A percentile compares a stretch with the other conserved stretches of the same genome.
Conservation (phyloP, 306 rosid genomes). For the Mimosa bimucronata region DNA sequence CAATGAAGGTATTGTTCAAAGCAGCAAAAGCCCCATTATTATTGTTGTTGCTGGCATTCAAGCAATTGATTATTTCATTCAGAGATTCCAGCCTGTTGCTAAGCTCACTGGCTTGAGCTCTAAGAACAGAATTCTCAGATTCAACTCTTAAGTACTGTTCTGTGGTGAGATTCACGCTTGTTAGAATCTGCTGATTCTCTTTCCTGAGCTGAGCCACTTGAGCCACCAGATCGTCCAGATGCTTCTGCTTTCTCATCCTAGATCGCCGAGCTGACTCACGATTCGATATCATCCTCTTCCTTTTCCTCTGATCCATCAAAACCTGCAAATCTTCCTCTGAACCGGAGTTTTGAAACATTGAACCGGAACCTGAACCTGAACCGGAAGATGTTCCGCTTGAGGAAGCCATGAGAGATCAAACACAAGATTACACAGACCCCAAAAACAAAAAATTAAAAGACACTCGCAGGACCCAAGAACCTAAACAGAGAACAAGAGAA, state of each 20-base stretch:
- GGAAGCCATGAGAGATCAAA: slow-evolving; percentile 56
- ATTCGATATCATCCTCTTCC: slow-evolving; percentile 95
- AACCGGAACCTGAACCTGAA: slow-evolving; percentile 34
- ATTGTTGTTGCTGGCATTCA: slow-evolving; percentile 44
- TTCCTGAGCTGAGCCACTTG: slow-evolving; percentile 63
- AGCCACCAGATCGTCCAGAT: slow-evolving; percentile 77
- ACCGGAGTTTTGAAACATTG: slow-evolving; percentile 61
- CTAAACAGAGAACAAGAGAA: background rate
- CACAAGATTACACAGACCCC: slow-evolving; percentile 14
- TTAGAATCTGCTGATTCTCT: slow-evolving; percentile 73
- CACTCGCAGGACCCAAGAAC: slow-evolving; percentile 46
- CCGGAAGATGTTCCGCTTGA: slow-evolving; percentile 71
- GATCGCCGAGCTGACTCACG: slow-evolving; percentile 91
- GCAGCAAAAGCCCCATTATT: slow-evolving; percentile 43
- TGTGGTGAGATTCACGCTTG: slow-evolving; percentile 60
- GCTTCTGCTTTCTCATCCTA: slow-evolving; percentile 92
- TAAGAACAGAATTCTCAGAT: slow-evolving; percentile 76
- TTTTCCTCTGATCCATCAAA: slow-evolving; percentile 78
- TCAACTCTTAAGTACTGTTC: slow-evolving; percentile 67
- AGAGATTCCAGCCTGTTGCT: slow-evolving; percentile 67
- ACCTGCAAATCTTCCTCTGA: slow-evolving; percentile 68
- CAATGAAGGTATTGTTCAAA: slow-evolving; percentile 32
- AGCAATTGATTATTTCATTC: slow-evolving; percentile 54
- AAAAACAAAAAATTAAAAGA: background rate
- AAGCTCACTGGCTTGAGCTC: slow-evolving; percentile 75